These are phyloP conservation scores for Pyricularia sp. DNA, from an alignment of 2,329 filamentous ascomycete species.

Conservation along the genomic window DNA sequence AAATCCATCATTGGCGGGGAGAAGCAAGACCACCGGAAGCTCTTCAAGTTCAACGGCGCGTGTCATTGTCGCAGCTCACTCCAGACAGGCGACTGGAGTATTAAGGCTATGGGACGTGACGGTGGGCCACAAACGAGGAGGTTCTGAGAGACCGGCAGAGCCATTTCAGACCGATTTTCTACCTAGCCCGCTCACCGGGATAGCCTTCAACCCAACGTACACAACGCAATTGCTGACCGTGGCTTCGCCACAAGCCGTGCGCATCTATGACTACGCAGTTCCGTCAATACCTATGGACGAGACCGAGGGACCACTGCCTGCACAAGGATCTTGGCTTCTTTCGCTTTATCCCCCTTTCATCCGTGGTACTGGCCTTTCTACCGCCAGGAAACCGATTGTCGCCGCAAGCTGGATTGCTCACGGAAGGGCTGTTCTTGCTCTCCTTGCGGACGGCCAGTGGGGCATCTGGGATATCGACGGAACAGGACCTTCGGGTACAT, in stretches of 20 bases:
- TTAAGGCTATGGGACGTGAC: slow-evolving; percentile 46
- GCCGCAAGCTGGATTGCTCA: slow-evolving; percentile 49
- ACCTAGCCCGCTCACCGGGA: slow-evolving; percentile 36
- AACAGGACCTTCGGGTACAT: slow-evolving; percentile 27
- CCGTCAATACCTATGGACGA: slow-evolving; percentile 40
- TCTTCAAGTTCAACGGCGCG: slow-evolving; percentile 19
- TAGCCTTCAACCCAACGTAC: slow-evolving; percentile 49
- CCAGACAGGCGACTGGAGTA: slow-evolving; percentile 43
- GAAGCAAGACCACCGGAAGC: slow-evolving; percentile 18
- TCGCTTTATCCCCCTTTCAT: slow-evolving; percentile 47
- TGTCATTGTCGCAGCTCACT: slow-evolving; percentile 47
- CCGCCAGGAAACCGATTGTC: slow-evolving; percentile 42
- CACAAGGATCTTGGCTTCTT: slow-evolving; percentile 51
- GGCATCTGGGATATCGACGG: slow-evolving; percentile 55
- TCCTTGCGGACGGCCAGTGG: slow-evolving; percentile 53
- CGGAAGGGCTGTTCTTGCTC: slow-evolving; percentile 43
- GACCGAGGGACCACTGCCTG: slow-evolving; percentile 35
- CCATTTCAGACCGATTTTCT: slow-evolving; percentile 51
- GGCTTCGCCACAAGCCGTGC: slow-evolving; percentile 39
- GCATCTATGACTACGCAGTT: slow-evolving; percentile 48
- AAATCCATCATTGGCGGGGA: slow-evolving; percentile 8
- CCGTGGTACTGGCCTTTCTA: slow-evolving; percentile 28
- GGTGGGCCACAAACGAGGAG: slow-evolving; percentile 27
- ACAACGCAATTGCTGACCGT: slow-evolving; percentile 45
- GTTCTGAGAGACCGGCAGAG: slow-evolving; percentile 20